Conservation (phyloP, 306 rosid genomes). For the Luffa aegyptiaca region DNA sequence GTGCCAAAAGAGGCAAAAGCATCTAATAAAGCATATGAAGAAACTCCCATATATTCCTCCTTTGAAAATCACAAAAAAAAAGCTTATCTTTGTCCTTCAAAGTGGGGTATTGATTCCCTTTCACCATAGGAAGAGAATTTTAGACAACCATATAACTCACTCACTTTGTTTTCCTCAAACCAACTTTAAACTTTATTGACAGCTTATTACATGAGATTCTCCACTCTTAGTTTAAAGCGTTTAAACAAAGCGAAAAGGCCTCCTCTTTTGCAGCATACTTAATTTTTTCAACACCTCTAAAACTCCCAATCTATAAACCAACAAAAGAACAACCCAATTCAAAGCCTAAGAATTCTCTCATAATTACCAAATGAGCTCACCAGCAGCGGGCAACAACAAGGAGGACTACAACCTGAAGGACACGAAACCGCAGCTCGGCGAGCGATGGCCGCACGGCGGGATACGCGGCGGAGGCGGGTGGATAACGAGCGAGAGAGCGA, state of each 20-base stretch:
- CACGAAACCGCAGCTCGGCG: slow-evolving; percentile 70
- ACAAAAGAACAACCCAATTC: background rate
- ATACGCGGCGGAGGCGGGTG: slow-evolving; percentile 65
- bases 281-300: background rate
- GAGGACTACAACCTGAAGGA: slow-evolving; percentile 70
- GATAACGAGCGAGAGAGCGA: slow-evolving; percentile 63
- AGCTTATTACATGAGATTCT: slow-evolving; percentile 5
- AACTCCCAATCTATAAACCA: background rate
- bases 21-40: slow-evolving; percentile 22
- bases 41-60: background rate
- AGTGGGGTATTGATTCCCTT: slow-evolving; percentile 19
- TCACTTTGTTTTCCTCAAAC: background rate
- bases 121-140: slow-evolving; percentile 23
- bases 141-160: slow-evolving; percentile 20
- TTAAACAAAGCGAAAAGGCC: slow-evolving; percentile 24
- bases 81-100: slow-evolving; percentile 41
- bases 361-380: slow-evolving; percentile 3
- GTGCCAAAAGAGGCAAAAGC: background rate
- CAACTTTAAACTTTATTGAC: background rate
- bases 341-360: background rate
- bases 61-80: slow-evolving; percentile 10
- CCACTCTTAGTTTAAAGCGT: slow-evolving; percentile 14
- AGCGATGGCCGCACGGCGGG: slow-evolving; percentile 85
- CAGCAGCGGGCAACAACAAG: slow-evolving; percentile 23
- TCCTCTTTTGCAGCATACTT: slow-evolving; percentile 13